A percentile compares a stretch with the other conserved stretches of the same genome.
Evolutionary conservation across 768 basidiomycete species (phyloP).

Genomic region (Wakefieldia striispora): DNA sequence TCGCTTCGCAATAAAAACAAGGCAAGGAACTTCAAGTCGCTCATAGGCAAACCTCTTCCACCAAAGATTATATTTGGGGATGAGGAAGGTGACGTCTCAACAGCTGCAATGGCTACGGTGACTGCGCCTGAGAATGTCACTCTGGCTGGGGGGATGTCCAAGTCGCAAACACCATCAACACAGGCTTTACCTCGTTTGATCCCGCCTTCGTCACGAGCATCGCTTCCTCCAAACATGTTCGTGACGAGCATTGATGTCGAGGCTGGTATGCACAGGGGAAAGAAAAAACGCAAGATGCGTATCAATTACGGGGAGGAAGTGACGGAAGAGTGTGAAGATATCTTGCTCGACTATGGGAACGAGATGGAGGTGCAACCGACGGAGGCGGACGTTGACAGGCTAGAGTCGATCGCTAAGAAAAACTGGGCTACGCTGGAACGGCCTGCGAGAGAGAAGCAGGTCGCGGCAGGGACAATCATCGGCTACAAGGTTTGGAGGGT

Average conservation of each 20-base stretch:
- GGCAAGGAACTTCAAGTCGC: conserved; percentile 60
- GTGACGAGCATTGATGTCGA: conserved; percentile 75
- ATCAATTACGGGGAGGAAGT: conserved; percentile 33
- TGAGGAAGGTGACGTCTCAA: conserved; percentile 2
- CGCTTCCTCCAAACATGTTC: conserved; percentile 60
- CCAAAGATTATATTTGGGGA: conserved; percentile 55
- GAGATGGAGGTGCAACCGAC: background rate
- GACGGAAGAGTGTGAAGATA: background rate
- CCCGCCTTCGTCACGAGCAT: conserved; percentile 62
- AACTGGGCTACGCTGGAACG: conserved; percentile 20
- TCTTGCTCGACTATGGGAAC: conserved; percentile 14
- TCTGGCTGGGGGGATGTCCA: too few relatives aligned
- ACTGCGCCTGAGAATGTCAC: too few relatives aligned
- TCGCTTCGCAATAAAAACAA: conserved; percentile 75
- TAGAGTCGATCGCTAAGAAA: conserved; percentile 13
- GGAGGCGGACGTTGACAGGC: conserved; percentile 2
- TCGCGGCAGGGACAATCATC: conserved; percentile 34
- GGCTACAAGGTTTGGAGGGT: conserved; percentile 48
- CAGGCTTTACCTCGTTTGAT: conserved; percentile 39
- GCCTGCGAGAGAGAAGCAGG: conserved; percentile 25
- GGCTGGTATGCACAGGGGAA: conserved; percentile 35
- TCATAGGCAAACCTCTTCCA: conserved; percentile 41
- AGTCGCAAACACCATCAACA: background rate
- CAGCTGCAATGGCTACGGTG: too few relatives aligned
- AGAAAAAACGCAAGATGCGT: conserved; percentile 35